Base-by-base conservation (phyloP, 805 yeast species). In the Ogataea trehaloabstinens region DNA sequence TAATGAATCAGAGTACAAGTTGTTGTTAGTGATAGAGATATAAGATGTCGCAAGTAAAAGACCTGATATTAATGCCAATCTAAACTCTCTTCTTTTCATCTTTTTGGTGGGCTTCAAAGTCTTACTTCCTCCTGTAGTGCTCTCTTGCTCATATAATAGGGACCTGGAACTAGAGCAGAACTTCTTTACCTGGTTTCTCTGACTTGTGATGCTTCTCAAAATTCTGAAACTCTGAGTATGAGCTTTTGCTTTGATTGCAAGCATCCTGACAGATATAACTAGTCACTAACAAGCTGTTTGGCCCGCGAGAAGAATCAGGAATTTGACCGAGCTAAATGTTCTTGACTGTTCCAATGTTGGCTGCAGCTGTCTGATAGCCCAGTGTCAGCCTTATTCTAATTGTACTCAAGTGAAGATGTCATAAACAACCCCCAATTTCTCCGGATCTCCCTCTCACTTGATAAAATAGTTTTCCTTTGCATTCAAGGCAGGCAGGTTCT, bases 11-110 rank as follows among this genome's bases (percentile, higher is more conserved):
- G 63, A 51, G 28, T 49, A 47, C 20, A 61, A 41, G 19, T 51
- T 51, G 30, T 51, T 55, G 34, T 52, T 52, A 2, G 60, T 45
- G 15, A 61, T 31, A n/a, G 63, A 57, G 20, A 58, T 40, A 31
- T 61, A 63, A 6, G 66, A 58, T 4, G 62, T 56, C 0, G 63
- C 67, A 24, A 63, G 42, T 6, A 63, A 42, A 12, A 63, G 31
- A 1, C 66, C 68, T 1, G 66, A 61, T 11, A 56, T 56, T 3
- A 63, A 27, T 1, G 63, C 62, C 36, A 61, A 40, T 13, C 55
- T 52, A 35, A 61, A 42, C 24, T 58, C 64, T 35, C 52, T 48
- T 46, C 45, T 52, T 42, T 56, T 55, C 60, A 58, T 61, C 25
- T 37, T 52, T 15, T 44, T 41, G 5, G 46, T 38, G 17, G 37